These are phyloP conservation scores for Neurospora sublineolata DNA, from an alignment of 495 filamentous ascomycete species.

Conservation along the genomic window DNA sequence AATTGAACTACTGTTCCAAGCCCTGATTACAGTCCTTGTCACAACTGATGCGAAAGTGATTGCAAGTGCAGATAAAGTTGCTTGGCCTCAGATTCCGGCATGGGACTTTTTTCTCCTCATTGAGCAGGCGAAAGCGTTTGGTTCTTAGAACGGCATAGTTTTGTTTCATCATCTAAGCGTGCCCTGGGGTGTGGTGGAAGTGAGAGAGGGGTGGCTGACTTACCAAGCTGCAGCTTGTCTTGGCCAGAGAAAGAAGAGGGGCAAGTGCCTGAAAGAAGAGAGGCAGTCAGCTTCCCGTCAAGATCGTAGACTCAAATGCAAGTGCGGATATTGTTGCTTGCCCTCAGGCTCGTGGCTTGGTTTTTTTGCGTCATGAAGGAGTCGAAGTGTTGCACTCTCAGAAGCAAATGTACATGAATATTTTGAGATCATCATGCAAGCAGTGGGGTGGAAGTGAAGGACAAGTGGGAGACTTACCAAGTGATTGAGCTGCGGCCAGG, in stretches of 20 bases:
- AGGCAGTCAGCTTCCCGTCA: neutral
- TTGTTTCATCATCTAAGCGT: neutral
- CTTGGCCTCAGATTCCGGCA: neutral
- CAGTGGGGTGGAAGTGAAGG: neutral
- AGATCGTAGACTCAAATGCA: neutral
- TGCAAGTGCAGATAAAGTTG: neutral
- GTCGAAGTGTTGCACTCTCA: neutral
- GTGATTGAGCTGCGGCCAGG: neutral
- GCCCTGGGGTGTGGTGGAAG: neutral
- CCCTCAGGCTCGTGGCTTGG: neutral
- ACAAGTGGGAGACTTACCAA: neutral
- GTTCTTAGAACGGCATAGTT: neutral
- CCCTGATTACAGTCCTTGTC: too few species aligned
- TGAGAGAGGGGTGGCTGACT: neutral
- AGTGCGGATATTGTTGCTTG: neutral
- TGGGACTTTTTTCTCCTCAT: neutral
- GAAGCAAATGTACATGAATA: neutral
- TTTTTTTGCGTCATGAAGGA: neutral
- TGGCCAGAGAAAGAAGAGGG: neutral
- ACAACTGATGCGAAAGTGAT: neutral
- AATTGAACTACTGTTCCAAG: too few species aligned
- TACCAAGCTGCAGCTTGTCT: neutral
- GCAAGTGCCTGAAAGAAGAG: neutral
- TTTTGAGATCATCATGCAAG: neutral
- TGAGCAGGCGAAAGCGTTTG: neutral